A percentile compares a stretch with the other conserved stretches of the same genome.
These are phyloP conservation scores for Trebouxia sp. DNA, from an alignment of 139 green algal species.

Conservation along the genomic window DNA sequence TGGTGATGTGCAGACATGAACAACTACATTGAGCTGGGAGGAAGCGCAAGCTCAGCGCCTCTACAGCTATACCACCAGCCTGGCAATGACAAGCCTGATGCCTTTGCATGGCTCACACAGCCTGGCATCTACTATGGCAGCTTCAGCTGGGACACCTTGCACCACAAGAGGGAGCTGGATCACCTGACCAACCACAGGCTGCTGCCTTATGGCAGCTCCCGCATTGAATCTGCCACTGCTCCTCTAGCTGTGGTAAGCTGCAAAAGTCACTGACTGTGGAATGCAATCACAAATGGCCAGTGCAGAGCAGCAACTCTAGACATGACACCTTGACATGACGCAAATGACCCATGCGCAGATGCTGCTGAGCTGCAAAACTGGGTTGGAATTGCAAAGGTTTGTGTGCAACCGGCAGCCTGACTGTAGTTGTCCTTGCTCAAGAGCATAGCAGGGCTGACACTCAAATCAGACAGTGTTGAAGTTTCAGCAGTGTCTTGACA, in stretches of 20 bases:
- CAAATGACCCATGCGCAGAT: too few relatives aligned
- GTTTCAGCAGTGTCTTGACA: too few relatives aligned
- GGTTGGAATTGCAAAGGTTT: too few relatives aligned
- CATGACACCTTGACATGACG: too few relatives aligned
- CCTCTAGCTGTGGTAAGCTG: slow-evolving; percentile 54
- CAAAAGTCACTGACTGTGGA: too few relatives aligned
- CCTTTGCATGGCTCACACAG: slow-evolving; percentile 52
- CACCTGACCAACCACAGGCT: slow-evolving; percentile 23
- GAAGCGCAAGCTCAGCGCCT: background rate
- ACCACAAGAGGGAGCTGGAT: slow-evolving; percentile 22
- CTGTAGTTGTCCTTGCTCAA: too few relatives aligned
- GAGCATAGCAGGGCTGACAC: too few relatives aligned
- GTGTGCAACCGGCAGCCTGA: too few relatives aligned
- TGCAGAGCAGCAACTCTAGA: too few relatives aligned
- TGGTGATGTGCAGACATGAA: slow-evolving; percentile 9
- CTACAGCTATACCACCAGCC: slow-evolving; percentile 17
- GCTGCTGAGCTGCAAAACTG: too few relatives aligned
- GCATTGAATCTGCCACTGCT: background rate
- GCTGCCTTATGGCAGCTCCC: slow-evolving; percentile 33
- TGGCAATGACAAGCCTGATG: background rate
- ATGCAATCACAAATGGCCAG: too few relatives aligned
- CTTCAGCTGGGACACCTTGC: slow-evolving; percentile 20
- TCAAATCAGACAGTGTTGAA: too few relatives aligned
- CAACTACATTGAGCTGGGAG: slow-evolving; percentile 25
- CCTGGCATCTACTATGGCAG: slow-evolving; percentile 49